Conservation (phyloP, 495 filamentous ascomycete genomes). For the Neurospora sp. region DNA sequence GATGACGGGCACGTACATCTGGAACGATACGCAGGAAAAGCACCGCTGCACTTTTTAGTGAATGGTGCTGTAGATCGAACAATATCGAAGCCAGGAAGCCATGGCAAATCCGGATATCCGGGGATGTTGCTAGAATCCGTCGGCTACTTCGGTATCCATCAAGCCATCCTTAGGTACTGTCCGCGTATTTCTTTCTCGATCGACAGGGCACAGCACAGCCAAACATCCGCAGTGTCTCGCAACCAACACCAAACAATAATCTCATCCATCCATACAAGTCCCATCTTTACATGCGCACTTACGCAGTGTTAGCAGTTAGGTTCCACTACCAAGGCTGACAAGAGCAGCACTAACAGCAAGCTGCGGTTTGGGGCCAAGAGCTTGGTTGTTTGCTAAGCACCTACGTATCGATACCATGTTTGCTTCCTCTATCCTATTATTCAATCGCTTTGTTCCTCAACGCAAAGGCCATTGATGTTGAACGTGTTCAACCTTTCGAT, state of each 20-base stretch:
- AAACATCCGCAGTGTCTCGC: not conserved
- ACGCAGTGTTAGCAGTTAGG: not conserved
- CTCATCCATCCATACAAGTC: not conserved
- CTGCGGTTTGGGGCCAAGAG: not conserved
- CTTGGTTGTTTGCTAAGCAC: not conserved
- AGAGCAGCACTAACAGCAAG: not conserved
- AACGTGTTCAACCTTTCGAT: not conserved
- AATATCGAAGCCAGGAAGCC: not conserved
- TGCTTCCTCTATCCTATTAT: not conserved
- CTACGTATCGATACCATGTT: not conserved
- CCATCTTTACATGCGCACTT: not conserved
- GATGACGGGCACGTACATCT: not conserved
- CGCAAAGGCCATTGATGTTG: not conserved
- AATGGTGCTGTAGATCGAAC: not conserved
- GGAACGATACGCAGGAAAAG: not conserved
- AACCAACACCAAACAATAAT: not conserved
- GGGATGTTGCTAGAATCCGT: not conserved
- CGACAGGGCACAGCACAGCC: not conserved
- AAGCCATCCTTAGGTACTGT: not conserved
- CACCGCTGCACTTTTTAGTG: not conserved
- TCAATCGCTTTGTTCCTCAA: not conserved
- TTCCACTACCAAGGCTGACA: not conserved
- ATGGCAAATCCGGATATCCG: not conserved
- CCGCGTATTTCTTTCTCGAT: not conserved
- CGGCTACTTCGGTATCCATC: not conserved